Percentiles rank a stretch among this genome's conserved stretches.
These are phyloP conservation scores for Leishmania braziliensis DNA, from an alignment of 208 protist species.

Conservation along the genomic window DNA sequence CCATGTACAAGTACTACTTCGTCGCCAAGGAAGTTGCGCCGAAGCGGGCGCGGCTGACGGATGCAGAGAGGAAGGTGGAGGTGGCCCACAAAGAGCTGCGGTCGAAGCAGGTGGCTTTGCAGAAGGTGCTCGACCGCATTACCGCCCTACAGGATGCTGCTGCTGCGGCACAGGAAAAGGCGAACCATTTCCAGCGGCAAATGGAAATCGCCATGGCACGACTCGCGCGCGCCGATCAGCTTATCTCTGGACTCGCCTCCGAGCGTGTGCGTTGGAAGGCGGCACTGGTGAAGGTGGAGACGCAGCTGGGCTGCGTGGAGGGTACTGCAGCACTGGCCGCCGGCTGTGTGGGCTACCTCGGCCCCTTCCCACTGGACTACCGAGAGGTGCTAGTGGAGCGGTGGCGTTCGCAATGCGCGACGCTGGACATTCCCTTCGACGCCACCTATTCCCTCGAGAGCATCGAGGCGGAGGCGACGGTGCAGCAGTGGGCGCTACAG, in stretches of 20 bases:
- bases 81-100: constrained; percentile 57
- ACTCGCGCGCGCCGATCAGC: constrained; percentile 83
- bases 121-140: constrained; percentile 81
- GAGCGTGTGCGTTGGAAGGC: constrained; percentile 82
- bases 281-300: constrained; percentile 63
- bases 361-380: constrained; percentile 86
- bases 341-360: constrained; percentile 91
- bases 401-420: constrained; percentile 70
- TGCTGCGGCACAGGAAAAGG: constrained; percentile 74
- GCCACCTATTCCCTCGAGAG: constrained; percentile 79
- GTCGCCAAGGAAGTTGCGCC: constrained; percentile 92
- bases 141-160: constrained; percentile 69
- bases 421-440: constrained; percentile 66
- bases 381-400: constrained; percentile 59
- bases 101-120: constrained; percentile 72
- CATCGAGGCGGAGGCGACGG: constrained; percentile 85
- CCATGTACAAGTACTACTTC: constrained; percentile 94
- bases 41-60: constrained; percentile 74
- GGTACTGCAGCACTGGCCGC: constrained; percentile 86
- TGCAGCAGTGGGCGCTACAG: constrained; percentile 94
- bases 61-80: constrained; percentile 81
- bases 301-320: constrained; percentile 60
- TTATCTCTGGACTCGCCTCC: constrained; percentile 84
- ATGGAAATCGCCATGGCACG: constrained; percentile 84
- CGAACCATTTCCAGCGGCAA: constrained; percentile 85